Evolutionary conservation across 805 yeast genomes (phyloP).

Genomic region (Yarrowia osloensis): DNA sequence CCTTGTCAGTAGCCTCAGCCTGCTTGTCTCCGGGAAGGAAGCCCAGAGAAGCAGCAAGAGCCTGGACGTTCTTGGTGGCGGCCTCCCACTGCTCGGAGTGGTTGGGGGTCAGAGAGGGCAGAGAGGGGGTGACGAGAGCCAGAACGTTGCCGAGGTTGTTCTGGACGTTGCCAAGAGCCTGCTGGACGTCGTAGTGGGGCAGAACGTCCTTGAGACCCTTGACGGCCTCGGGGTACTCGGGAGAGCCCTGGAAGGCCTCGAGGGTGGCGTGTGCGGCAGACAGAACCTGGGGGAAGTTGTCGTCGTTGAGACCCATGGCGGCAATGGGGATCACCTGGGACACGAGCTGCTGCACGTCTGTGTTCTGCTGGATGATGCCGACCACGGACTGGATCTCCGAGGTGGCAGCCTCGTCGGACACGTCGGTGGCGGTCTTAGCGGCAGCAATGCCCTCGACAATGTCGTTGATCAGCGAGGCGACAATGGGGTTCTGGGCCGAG

Average conservation of each 20-base stretch:
- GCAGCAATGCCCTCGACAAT: conserved; percentile 22
- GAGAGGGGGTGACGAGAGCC: conserved; percentile 14
- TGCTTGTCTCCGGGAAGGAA: background rate
- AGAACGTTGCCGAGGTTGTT: conserved; percentile 10
- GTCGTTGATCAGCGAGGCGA: conserved; percentile 17
- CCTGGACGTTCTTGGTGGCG: conserved; percentile 24
- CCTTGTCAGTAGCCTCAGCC: background rate
- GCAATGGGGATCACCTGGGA: conserved; percentile 23
- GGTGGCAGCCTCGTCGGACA: conserved; percentile 28
- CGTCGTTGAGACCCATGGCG: conserved; percentile 22
- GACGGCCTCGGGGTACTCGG: conserved; percentile 23
- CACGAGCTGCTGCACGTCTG: conserved; percentile 13
- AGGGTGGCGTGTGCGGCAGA: conserved; percentile 7
- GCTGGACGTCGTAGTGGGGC: conserved; percentile 23
- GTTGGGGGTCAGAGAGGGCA: conserved; percentile 29
- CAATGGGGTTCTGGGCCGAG: conserved; percentile 30
- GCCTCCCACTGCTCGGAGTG: conserved; percentile 19
- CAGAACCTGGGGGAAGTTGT: conserved; percentile 29
- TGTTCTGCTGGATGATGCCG: conserved; percentile 22
- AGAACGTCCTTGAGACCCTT: conserved; percentile 4
- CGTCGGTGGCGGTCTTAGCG: conserved; percentile 17
- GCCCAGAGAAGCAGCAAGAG: conserved; percentile 25
- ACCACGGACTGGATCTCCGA: conserved; percentile 21
- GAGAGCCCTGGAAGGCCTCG: conserved; percentile 19
- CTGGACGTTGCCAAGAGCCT: conserved; percentile 24